These are phyloP conservation scores for Malus hybrid DNA, from an alignment of 331 rosid species.

Conservation along the genomic window DNA sequence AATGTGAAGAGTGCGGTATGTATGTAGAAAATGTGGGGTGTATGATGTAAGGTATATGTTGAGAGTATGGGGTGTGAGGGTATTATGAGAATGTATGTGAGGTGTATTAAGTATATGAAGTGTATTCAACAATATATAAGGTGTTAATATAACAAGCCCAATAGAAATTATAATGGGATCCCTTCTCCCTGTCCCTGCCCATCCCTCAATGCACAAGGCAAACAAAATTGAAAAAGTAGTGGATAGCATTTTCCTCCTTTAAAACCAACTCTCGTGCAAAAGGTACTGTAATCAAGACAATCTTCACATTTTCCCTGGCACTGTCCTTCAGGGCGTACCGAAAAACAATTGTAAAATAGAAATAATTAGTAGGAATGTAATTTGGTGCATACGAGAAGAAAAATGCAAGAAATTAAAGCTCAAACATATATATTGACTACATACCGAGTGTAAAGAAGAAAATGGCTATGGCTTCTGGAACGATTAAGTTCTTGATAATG, in stretches of 20 bases:
- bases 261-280: slow-evolving; percentile 8
- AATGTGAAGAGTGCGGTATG: too few relatives aligned
- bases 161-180: background rate
- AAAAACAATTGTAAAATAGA: background rate
- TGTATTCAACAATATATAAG: too few relatives aligned
- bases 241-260: slow-evolving; percentile 15
- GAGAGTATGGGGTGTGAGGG: too few relatives aligned
- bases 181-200: background rate
- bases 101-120: too few relatives aligned
- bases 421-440: background rate
- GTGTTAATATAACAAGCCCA: too few relatives aligned
- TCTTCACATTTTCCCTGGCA: slow-evolving; percentile 16
- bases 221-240: slow-evolving; percentile 21
- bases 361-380: background rate
- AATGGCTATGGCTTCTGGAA: background rate
- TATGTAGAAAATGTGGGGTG: too few relatives aligned
- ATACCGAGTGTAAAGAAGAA: slow-evolving; percentile 4
- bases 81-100: too few relatives aligned
- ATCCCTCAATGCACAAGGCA: background rate
- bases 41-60: too few relatives aligned
- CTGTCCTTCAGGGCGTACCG: background rate
- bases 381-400: background rate
- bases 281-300: background rate
- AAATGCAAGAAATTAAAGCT: background rate
- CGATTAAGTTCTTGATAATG: background rate